Conservation (phyloP, 2,329 filamentous ascomycete species). For the Plectosphaerella plurivora region DNA sequence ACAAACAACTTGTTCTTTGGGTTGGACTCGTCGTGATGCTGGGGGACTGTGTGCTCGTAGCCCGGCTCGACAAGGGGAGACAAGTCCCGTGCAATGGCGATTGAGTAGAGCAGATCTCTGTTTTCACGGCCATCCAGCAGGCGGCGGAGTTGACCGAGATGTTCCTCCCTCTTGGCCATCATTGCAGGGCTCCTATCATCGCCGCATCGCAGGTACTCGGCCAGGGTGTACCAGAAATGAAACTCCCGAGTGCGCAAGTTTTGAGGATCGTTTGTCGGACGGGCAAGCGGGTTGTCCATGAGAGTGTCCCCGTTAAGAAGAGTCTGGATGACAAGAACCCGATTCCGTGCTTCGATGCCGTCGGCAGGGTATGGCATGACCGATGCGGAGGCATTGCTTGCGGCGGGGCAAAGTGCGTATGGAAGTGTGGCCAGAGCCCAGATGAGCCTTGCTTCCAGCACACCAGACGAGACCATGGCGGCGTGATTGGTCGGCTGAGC, state of each 20-base stretch:
- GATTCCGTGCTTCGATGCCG: constrained; percentile 58
- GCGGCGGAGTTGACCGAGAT: constrained; percentile 60
- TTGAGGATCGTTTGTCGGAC: constrained; percentile 44
- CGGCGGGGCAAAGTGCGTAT: constrained; percentile 28
- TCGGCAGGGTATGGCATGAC: constrained; percentile 50
- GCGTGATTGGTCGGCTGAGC: constrained; percentile 44
- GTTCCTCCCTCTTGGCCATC: constrained; percentile 56
- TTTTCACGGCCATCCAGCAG: constrained; percentile 79
- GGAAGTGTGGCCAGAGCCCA: constrained; percentile 54
- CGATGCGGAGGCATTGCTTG: constrained; percentile 25
- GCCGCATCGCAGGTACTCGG: constrained; percentile 53
- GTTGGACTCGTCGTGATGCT: constrained; percentile 62
- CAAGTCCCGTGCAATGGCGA: constrained; percentile 74
- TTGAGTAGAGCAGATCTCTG: constrained; percentile 84
- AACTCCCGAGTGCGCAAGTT: constrained; percentile 58
- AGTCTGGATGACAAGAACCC: constrained; percentile 71
- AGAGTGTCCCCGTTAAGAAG: constrained; percentile 71
- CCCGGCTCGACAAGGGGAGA: constrained; percentile 60
- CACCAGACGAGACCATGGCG: constrained; percentile 49
- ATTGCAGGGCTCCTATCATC: constrained; percentile 47
- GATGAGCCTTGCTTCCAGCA: constrained; percentile 54
- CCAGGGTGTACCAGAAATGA: constrained; percentile 80
- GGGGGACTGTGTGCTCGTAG: constrained; percentile 50
- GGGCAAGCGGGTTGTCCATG: constrained; percentile 47
- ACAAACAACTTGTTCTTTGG: constrained; percentile 63